Evolutionary conservation across 192 early-diverging fungal species (phyloP).

Genomic region (Allomyces macrogynus): DNA sequence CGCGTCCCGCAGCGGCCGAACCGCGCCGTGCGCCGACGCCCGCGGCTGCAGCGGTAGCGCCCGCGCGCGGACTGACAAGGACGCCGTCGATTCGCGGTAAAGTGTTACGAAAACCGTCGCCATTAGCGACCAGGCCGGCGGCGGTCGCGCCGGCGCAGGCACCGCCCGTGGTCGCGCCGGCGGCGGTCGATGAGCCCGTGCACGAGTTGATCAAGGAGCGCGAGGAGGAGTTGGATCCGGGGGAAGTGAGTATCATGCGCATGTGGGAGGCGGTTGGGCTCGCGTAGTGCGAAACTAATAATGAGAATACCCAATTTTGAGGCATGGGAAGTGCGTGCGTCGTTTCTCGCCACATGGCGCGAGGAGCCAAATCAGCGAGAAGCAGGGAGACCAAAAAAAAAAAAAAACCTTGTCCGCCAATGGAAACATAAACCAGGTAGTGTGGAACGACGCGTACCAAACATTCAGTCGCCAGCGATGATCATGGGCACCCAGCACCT

Average conservation of each 20-base stretch:
- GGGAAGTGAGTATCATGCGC: neutral
- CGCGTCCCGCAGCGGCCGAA: too few relatives aligned
- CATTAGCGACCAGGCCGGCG: neutral
- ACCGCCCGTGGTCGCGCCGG: neutral
- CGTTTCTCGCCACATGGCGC: too few relatives aligned
- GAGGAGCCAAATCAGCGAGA: too few relatives aligned
- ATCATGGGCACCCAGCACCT: too few relatives aligned
- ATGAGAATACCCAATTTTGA: too few relatives aligned
- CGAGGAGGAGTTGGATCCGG: neutral
- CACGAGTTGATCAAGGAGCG: neutral
- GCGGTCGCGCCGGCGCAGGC: neutral
- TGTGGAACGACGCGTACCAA: too few relatives aligned
- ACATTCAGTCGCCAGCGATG: too few relatives aligned
- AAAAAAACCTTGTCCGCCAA: too few relatives aligned
- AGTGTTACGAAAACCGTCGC: neutral
- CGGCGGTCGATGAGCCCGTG: neutral
- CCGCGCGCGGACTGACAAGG: neutral
- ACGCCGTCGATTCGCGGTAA: neutral
- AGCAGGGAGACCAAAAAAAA: too few relatives aligned
- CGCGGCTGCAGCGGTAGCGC: neutral
- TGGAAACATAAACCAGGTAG: too few relatives aligned
- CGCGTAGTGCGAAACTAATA: neutral
- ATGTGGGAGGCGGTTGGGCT: neutral
- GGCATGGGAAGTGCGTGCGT: too few relatives aligned
- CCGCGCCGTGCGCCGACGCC: too few relatives aligned